Base-by-base conservation (phyloP, 345 rosid genomes). In the Durio zibethinus region DNA sequence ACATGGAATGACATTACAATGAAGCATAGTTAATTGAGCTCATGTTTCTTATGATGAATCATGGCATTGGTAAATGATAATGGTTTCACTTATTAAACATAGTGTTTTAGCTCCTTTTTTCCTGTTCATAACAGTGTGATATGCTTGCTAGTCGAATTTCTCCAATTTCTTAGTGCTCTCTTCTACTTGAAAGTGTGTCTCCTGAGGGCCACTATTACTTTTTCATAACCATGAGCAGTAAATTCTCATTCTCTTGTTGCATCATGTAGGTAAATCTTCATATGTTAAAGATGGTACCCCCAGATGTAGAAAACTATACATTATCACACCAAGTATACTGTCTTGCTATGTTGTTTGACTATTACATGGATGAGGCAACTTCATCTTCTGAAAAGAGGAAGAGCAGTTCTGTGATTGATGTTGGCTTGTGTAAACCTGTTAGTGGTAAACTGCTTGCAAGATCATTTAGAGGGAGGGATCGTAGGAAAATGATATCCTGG, bases 401-500 rank as follows among this genome's bases (percentile, higher is more conserved):
- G 80, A 79, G 82, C 66, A 89, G 89, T 40, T 90, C 86, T 42
- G 87, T 89, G 5, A 81, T 91, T 64, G 97, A 93, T 86, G 89
- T 90, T 20, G 95, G 99, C 25, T 84, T 90, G 86, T 89, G 97
- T 64, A 90, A 89, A 84, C 99, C 97, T 71, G 90, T 89, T 7
- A 80, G 75, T 10, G 97, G 97, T 56, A 87, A 77, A 73, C 91
- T 93, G 79, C 86, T 96, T n/a, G 85, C 88, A 48, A 89, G 99
- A 86, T 87, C 97, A 73, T 89, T 85, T 45, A 86, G 99, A 79
- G 98, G 98, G 60, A 89, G 97, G 84, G 98, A 96, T 83, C 88
- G 88, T 10, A 87, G 97, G 81, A 96, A 87, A 86, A 94, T 96
- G 88, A 91, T 93, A 66, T 91, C 97, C 45, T 92, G 97, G 98